These are phyloP conservation scores for Coniferiporia sulphurascens DNA, from an alignment of 1,284 basidiomycete species.

Conservation along the genomic window DNA sequence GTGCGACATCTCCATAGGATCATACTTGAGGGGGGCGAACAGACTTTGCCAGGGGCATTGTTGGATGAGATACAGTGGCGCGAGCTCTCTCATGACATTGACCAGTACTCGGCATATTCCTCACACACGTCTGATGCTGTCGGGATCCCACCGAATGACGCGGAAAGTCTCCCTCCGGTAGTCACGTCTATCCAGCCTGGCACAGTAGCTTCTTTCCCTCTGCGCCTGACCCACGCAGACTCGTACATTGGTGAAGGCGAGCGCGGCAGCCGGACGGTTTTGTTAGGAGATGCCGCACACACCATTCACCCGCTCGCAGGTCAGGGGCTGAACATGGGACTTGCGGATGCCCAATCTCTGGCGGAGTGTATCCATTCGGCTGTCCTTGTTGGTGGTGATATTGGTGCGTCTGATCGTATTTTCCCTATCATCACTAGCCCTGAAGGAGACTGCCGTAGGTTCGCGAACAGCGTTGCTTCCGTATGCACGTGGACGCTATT, in stretches of 20 bases:
- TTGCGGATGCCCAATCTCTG: constrained; percentile 79
- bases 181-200: constrained; percentile 69
- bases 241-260: constrained; percentile 73
- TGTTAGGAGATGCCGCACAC: constrained; percentile 96
- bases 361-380: constrained; percentile 56
- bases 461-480: constrained; percentile 70
- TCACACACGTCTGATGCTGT: constrained; percentile 21
- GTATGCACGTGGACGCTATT: constrained; percentile 78
- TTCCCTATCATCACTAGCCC: not conserved
- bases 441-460: constrained; percentile 32
- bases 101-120: constrained; percentile 57
- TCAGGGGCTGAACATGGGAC: constrained; percentile 91
- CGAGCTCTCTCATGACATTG: constrained; percentile 62
- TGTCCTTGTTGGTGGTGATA: constrained; percentile 64
- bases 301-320: constrained; percentile 96
- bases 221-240: constrained; percentile 85
- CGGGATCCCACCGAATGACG: constrained; percentile 60
- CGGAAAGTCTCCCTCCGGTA: constrained; percentile 68
- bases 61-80: constrained; percentile 61
- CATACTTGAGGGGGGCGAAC: constrained; percentile 50
- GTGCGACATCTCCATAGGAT: constrained; percentile 64
- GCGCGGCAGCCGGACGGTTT: constrained; percentile 64
- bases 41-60: constrained; percentile 44
- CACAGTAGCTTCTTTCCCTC: constrained; percentile 88
- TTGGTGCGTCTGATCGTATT: constrained; percentile 46